Evolutionary conservation across 2,329 filamentous ascomycete species (phyloP).

Genomic region (Verticillium isaacii): DNA sequence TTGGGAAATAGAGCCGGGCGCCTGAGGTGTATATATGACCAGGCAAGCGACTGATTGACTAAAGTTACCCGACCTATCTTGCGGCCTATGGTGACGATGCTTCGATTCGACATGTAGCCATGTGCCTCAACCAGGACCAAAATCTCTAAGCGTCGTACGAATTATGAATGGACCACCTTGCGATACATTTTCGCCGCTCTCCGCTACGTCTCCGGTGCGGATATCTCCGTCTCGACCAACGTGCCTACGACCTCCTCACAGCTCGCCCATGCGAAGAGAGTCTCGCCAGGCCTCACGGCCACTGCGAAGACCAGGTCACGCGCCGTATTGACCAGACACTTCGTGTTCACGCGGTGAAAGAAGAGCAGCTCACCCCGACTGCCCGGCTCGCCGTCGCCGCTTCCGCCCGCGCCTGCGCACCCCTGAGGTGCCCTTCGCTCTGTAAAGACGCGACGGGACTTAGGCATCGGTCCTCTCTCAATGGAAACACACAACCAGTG

Average conservation of each 20-base stretch:
- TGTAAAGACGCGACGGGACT: background rate
- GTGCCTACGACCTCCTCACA: conserved; percentile 81
- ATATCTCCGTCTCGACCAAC: conserved; percentile 20
- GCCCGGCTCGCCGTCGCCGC: background rate
- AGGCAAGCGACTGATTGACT: background rate
- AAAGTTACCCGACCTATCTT: background rate
- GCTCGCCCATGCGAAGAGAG: conserved; percentile 65
- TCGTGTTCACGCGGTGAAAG: conserved; percentile 61
- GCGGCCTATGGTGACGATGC: background rate
- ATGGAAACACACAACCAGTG: conserved; percentile 71
- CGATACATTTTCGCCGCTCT: conserved; percentile 29
- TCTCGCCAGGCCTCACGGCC: conserved; percentile 45
- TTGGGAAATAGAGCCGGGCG: background rate
- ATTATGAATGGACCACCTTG: no score
- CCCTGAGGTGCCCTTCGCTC: background rate
- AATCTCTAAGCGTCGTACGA: background rate
- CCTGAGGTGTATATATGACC: background rate
- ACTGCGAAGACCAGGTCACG: conserved; percentile 53
- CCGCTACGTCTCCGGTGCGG: background rate
- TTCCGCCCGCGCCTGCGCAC: background rate
- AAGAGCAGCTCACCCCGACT: conserved; percentile 59
- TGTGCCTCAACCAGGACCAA: background rate
- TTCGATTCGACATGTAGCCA: background rate
- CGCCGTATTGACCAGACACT: conserved; percentile 50
- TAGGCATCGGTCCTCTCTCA: conserved; percentile 39